Base-by-base conservation (phyloP, 148 eudicot species). In the Arctostaphylos glauca region DNA sequence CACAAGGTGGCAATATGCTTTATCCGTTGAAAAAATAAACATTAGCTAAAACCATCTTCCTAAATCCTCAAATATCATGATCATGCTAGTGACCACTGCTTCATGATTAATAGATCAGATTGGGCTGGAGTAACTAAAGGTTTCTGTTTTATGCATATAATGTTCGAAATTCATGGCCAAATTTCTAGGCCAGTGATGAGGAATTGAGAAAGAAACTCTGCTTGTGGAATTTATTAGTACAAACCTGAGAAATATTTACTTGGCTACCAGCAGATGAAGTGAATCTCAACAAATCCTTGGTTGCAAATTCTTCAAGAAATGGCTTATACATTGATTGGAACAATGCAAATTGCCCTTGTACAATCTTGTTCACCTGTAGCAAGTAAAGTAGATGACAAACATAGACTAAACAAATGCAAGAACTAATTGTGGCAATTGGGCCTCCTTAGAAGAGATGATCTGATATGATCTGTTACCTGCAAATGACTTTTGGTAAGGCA, bases 351-450 rank as follows among this genome's bases (percentile, higher is more conserved):
- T 96, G 99, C 71, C 96, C 98, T 74, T 87, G 91, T 21, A 96
- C 98, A 83, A 96, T 96, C 86, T 96, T 96, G 84, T 81, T 93
- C 78, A 94, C 99, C 98, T 95, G 89, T 75, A 81, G 59, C 76
- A 83, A 62, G 80, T 53, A 76, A 83, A 74, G 55, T 10, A 48
- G 7, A 67, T 31, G 43, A 62, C 25, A 25, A 73, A 41, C 43
- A 82, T 47, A 74, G 54, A 73, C 6, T 16, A 84, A n/a, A 49
- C 62, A 53, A 7, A 14, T 54, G 19, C 44, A 60, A 41, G 25
- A 25, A 49, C 19, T 6, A 64, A 67, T 68, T 64, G 3, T 56
- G 58, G 5, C 23, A 41, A 62, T 79, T 43, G 41, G 43, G 5
- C 15, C 25, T 78, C 67, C 79, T 31, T 25, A 38, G 2, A 4